Percentiles rank a stretch among this genome's conserved stretches.
Evolutionary conservation across 73 alveolate species (phyloP).

Genomic region (Paramecium tetraurelia): DNA sequence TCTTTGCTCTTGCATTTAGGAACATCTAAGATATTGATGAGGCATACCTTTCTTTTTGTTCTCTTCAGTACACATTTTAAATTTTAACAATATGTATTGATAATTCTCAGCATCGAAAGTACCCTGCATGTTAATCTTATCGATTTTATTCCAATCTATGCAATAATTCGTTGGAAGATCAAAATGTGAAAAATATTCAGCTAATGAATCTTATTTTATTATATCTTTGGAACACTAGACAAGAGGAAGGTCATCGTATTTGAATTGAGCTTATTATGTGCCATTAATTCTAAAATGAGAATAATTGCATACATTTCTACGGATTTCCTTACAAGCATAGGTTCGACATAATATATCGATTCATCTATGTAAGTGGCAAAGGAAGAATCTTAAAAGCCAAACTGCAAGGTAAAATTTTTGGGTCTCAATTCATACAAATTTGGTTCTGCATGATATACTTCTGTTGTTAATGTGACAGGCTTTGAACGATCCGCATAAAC

Average conservation of each 20-base stretch:
- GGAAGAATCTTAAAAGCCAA: not conserved
- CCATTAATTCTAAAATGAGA: not conserved
- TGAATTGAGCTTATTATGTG: not conserved
- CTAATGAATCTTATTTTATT: not conserved
- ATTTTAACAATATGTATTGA: not conserved
- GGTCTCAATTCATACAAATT: not conserved
- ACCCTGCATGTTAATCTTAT: not conserved
- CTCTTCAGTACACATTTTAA: slow-evolving; percentile 25
- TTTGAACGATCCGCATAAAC: not conserved
- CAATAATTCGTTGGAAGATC: slow-evolving; percentile 21
- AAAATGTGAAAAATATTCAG: slow-evolving; percentile 3
- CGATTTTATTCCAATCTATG: slow-evolving; percentile 31
- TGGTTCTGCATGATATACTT: slow-evolving; percentile 39
- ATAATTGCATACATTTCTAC: not conserved
- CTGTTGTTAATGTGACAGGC: not conserved
- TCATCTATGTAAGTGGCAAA: slow-evolving; percentile 34
- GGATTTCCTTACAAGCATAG: not conserved
- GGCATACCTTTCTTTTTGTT: not conserved
- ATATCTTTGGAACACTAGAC: not conserved
- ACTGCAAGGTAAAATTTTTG: not conserved
- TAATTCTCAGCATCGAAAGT: not conserved
- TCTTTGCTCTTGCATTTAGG: not conserved
- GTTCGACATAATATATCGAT: not conserved
- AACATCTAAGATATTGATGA: not conserved
- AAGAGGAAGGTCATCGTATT: not conserved